Percentiles rank a stretch among this genome's conserved stretches.
phyloP scores from a whole-genome alignment of 305 asterid species.

The Striga hermonthica region DNA sequence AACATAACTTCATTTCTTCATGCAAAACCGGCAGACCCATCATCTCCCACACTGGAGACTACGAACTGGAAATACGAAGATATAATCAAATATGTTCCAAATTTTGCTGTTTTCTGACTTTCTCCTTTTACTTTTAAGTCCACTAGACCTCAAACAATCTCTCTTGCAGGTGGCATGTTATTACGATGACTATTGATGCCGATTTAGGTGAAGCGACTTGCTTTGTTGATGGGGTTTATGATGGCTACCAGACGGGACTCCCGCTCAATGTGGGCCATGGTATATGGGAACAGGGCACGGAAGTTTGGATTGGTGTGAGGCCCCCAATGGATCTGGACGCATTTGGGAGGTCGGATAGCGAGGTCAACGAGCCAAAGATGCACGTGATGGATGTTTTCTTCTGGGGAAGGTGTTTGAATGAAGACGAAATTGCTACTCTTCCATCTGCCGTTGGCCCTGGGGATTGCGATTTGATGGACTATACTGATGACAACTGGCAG shows the following conservation, averaged over 20 bases:
- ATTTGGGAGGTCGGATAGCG: constrained; percentile 99
- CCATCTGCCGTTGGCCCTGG: constrained; percentile 79
- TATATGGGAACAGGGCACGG: constrained; percentile 96
- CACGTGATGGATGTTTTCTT: constrained; percentile 95
- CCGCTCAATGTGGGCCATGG: constrained; percentile 76
- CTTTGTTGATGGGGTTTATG: constrained; percentile 91
- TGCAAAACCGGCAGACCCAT: too few species aligned
- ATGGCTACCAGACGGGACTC: constrained; percentile 85
- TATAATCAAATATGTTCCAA: too few species aligned
- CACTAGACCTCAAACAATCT: constrained; percentile 8
- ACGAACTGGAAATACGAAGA: too few species aligned
- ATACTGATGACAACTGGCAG: constrained; percentile 94
- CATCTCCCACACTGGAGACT: too few species aligned
- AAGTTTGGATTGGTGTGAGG: constrained; percentile 85
- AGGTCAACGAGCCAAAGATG: constrained; percentile 94
- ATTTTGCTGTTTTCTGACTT: background rate
- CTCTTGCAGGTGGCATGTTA: constrained; percentile 92
- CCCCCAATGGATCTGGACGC: constrained; percentile 96
- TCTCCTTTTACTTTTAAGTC: background rate
- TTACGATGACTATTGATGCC: constrained; percentile 91
- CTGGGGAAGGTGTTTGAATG: constrained; percentile 96
- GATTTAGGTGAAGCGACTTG: constrained; percentile 96
- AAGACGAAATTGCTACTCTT: constrained; percentile 87
- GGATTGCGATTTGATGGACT: constrained; percentile 67
- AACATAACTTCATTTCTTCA: too few species aligned